Evolutionary conservation across 768 basidiomycete species (phyloP).

Genomic region (Termitomyces sp.): DNA sequence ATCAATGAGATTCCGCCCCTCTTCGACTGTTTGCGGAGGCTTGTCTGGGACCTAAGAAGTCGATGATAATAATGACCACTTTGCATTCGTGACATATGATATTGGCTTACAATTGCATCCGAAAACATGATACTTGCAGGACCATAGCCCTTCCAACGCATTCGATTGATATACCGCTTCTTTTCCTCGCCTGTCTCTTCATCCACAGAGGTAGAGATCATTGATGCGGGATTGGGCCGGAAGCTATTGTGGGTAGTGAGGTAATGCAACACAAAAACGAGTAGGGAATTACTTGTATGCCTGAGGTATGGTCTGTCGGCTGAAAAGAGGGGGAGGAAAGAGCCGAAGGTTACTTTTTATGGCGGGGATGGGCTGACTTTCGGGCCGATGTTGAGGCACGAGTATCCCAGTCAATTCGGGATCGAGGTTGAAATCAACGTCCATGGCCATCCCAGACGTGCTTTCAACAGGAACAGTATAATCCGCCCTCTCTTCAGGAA

Average conservation of each 20-base stretch:
- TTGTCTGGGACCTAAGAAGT: constrained; percentile 59
- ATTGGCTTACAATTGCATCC: constrained; percentile 49
- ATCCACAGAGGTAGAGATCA: constrained; percentile 60
- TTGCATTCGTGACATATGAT: background rate
- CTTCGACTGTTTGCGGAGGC: constrained; percentile 60
- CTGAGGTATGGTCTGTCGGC: constrained; percentile 73
- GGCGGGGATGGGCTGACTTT: constrained; percentile 8
- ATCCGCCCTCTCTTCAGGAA: constrained; percentile 67
- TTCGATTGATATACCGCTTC: constrained; percentile 78
- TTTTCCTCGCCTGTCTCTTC: constrained; percentile 79
- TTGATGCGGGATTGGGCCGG: constrained; percentile 73
- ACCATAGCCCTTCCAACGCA: constrained; percentile 84
- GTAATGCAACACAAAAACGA: background rate
- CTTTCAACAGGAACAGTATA: constrained; percentile 37
- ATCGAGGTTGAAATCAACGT: constrained; percentile 45
- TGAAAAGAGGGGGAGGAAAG: constrained; percentile 89
- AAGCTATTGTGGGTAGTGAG: constrained; percentile 42
- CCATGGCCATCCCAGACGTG: constrained; percentile 15
- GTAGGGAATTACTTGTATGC: constrained; percentile 63
- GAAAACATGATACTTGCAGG: constrained; percentile 67
- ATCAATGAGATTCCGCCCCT: constrained; percentile 52
- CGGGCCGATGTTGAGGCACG: constrained; percentile 1
- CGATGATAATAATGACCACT: background rate
- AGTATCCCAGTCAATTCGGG: constrained; percentile 35
- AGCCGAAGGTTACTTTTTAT: constrained; percentile 62